Evolutionary conservation across 331 rosid genomes (phyloP).

Genomic region (Quercus tomentella): DNA sequence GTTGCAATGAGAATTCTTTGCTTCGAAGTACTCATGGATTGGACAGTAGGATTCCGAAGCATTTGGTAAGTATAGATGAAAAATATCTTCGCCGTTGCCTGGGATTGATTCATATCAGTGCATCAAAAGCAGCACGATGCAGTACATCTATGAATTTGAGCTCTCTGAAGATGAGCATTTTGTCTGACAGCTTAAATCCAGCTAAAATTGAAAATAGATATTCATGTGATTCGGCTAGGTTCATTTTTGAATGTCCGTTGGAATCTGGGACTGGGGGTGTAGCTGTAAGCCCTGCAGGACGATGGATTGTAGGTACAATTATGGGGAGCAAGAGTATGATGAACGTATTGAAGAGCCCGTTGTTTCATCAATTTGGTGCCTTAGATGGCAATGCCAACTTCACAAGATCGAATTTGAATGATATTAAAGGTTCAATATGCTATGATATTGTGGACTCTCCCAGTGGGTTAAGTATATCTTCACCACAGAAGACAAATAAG

Average conservation of each 20-base stretch:
- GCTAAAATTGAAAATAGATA: conserved; percentile 14
- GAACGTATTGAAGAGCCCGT: conserved; percentile 58
- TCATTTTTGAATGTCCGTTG: conserved; percentile 53
- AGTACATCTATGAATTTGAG: conserved; percentile 19
- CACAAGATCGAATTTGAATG: conserved; percentile 39
- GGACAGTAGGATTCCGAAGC: conserved; percentile 70
- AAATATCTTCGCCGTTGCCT: conserved; percentile 57
- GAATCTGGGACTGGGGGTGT: conserved; percentile 32
- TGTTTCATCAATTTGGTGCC: conserved; percentile 50
- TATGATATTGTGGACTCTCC: conserved; percentile 47
- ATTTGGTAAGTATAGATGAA: conserved; percentile 74
- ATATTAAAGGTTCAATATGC: conserved; percentile 44
- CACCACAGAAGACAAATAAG: conserved; percentile 37
- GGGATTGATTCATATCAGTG: conserved; percentile 42
- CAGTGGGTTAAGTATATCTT: conserved; percentile 31
- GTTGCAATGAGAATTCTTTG: conserved; percentile 35
- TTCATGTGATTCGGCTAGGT: conserved; percentile 28
- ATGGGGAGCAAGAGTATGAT: conserved; percentile 59
- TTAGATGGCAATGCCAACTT: conserved; percentile 36
- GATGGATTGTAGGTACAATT: conserved; percentile 43
- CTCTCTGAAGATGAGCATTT: conserved; percentile 26
- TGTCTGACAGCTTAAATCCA: conserved; percentile 21
- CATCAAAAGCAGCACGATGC: conserved; percentile 38
- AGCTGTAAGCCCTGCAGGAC: conserved; percentile 40
- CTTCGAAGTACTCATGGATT: conserved; percentile 36